A percentile compares a stretch with the other conserved stretches of the same genome.
phyloP scores from a whole-genome alignment of 441 rosid genomes.

The Sinapis alba region DNA sequence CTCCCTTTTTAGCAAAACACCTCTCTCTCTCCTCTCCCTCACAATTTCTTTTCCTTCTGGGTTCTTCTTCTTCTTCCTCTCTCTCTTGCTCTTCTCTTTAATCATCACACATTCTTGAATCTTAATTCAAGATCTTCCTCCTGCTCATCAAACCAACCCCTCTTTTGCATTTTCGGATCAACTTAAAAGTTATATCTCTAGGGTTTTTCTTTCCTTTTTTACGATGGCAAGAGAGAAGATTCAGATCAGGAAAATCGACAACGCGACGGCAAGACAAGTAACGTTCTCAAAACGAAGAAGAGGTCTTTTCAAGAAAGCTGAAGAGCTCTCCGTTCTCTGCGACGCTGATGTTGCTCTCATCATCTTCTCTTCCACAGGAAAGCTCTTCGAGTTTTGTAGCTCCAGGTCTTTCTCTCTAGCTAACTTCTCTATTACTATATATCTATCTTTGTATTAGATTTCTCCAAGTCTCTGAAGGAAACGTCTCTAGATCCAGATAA shows the following conservation, averaged over 20 bases:
- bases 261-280: conserved; percentile 89
- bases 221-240: conserved; percentile 89
- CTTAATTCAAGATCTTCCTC: conserved; percentile 10
- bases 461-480: not conserved
- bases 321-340: conserved; percentile 91
- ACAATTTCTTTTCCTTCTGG: not conserved
- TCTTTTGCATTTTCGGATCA: not conserved
- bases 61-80: not conserved
- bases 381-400: conserved; percentile 78
- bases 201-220: conserved; percentile 5
- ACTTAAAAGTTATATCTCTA: conserved; percentile 5
- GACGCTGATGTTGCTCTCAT: conserved; percentile 94
- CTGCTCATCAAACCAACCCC: conserved; percentile 1
- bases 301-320: conserved; percentile 93
- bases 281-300: conserved; percentile 88
- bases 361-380: conserved; percentile 88
- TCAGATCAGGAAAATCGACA: conserved; percentile 92
- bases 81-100: conserved; percentile 20
- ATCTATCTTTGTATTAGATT: not conserved
- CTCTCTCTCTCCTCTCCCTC: conserved; percentile 3
- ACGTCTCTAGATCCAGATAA: conserved; percentile 27
- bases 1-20: conserved; percentile 31
- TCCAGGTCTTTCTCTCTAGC: conserved; percentile 65
- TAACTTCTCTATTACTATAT: not conserved
- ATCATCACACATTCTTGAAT: conserved; percentile 20